Conservation (phyloP, 208 protist species). For the Acanthamoeba lenticulata region DNA sequence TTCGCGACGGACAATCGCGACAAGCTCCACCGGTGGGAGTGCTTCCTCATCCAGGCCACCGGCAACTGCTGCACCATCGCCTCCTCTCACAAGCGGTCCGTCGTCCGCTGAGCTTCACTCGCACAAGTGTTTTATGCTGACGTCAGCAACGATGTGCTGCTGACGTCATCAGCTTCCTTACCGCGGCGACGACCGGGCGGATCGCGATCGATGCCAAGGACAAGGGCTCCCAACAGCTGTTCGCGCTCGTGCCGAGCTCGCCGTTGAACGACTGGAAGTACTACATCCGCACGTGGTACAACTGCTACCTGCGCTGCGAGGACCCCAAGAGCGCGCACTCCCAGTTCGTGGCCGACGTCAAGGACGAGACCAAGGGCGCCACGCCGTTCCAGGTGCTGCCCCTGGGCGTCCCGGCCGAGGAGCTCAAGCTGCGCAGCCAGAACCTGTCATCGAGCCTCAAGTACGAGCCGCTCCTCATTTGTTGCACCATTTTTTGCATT, state of each 20-base stretch:
- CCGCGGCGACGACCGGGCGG: neutral
- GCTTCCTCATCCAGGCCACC: slow-evolving; percentile 23
- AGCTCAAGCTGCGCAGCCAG: neutral
- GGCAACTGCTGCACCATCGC: slow-evolving; percentile 51
- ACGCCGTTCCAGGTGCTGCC: slow-evolving; percentile 20
- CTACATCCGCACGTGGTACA: slow-evolving; percentile 9
- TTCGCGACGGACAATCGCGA: slow-evolving; percentile 11
- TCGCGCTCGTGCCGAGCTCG: neutral
- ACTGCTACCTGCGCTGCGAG: slow-evolving; percentile 8
- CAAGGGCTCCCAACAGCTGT: slow-evolving; percentile 37
- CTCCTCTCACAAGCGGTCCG: neutral
- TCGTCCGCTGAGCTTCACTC: neutral
- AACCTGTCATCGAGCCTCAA: slow-evolving; percentile 8
- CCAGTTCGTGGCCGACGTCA: neutral
- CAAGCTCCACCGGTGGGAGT: neutral
- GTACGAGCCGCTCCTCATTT: too few relatives aligned
- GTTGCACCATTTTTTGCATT: too few relatives aligned
- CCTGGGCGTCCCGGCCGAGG: slow-evolving; percentile 26
- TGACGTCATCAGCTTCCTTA: neutral
- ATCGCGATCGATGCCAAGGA: slow-evolving; percentile 14
- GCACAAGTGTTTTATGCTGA: neutral
- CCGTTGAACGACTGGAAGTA: slow-evolving; percentile 23
- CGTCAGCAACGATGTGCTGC: neutral
- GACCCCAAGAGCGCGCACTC: neutral
- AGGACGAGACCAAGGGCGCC: neutral